Percentiles rank a stretch among this genome's conserved stretches.
Conservation (phyloP, 306 rosid genomes). For the Citrullus amarus region DNA sequence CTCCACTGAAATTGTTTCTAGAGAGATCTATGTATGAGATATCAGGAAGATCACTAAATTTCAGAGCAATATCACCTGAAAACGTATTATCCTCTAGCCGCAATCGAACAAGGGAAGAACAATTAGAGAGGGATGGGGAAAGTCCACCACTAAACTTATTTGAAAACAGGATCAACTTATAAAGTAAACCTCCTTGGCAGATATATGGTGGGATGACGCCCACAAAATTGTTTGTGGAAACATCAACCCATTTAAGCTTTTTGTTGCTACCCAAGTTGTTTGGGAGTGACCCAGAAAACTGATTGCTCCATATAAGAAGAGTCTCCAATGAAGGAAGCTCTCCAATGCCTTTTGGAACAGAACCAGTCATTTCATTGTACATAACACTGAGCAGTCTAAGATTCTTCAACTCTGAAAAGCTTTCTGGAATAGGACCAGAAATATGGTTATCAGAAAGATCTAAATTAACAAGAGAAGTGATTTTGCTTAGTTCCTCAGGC, state of each 20-base stretch:
- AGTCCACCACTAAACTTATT: slow-evolving; percentile 55
- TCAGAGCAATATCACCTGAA: slow-evolving; percentile 54
- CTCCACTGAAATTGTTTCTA: slow-evolving; percentile 55
- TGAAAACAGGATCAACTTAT: slow-evolving; percentile 73
- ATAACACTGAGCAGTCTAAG: slow-evolving; percentile 63
- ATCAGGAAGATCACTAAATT: slow-evolving; percentile 42
- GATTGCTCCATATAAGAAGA: slow-evolving; percentile 75
- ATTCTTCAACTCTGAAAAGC: slow-evolving; percentile 52
- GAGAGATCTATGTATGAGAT: slow-evolving; percentile 69
- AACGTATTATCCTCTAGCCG: slow-evolving; percentile 70
- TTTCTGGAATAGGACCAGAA: slow-evolving; percentile 71
- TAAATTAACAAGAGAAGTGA: slow-evolving; percentile 34
- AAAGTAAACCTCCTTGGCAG: slow-evolving; percentile 40
- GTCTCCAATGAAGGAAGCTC: slow-evolving; percentile 77
- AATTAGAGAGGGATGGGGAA: slow-evolving; percentile 44
- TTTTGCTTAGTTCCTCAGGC: slow-evolving; percentile 55
- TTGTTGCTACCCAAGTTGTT: slow-evolving; percentile 58
- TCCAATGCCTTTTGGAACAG: slow-evolving; percentile 55
- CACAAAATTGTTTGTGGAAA: slow-evolving; percentile 51
- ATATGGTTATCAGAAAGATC: slow-evolving; percentile 82
- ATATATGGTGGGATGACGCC: slow-evolving; percentile 66
- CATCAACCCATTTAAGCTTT: slow-evolving; percentile 76
- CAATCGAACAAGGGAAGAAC: slow-evolving; percentile 87
- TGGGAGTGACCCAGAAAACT: slow-evolving; percentile 63
- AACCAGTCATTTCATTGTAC: slow-evolving; percentile 77